Evolutionary conservation across 495 filamentous ascomycete species (phyloP), one percentile per base, ranked within the genome.

Genomic region (Penicillium atrosanguineum): DNA sequence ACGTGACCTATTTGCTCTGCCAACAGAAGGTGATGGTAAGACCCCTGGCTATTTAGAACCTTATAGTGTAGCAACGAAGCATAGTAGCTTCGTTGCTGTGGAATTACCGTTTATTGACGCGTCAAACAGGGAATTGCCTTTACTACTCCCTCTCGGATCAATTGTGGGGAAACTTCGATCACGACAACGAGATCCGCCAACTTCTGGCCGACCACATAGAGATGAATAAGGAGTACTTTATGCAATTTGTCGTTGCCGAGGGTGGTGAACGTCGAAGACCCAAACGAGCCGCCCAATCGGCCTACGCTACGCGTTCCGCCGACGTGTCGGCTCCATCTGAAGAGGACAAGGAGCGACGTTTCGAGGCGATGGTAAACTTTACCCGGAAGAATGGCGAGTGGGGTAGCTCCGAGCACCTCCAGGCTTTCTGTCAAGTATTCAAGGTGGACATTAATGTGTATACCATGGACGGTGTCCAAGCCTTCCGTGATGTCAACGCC

Each of bases 81-180:
- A 40, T 18, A 0, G n/a, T 31, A 49, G 53, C 40, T 53, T 44
- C 37, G 6, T 29, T 9, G 8, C 21, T 38, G 15, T 34, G n/a
- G 23, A 29, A 28, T 18, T 29, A 6, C 4, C 15, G 29, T 45
- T 60, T 36, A 56, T 56, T 67, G 50, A 57, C 64, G 49, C 59
- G 47, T 67, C 57, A 44, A 48, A 59, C 19, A 87, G 86, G 86
- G 36, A 87, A 90, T 68, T 91, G 87, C 65, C 79, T 90, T 26
- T 91, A 90, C 67, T 85, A 89, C 67, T 86, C 88, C 40, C 75
- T 90, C 29, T 87, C 84, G 48, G 88, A 91, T 62, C 88, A 90
- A 75, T 62, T 90, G 44, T 86, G 83, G 59, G 87, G 85, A 36
- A 69, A 82, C 56, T 84, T 87, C 60, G 68, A 70, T 56, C 69